A percentile compares a stretch with the other conserved stretches of the same genome.
phyloP scores from a whole-genome alignment of 2,329 filamentous ascomycete species.

The Aotearoamyces nothofagi region DNA sequence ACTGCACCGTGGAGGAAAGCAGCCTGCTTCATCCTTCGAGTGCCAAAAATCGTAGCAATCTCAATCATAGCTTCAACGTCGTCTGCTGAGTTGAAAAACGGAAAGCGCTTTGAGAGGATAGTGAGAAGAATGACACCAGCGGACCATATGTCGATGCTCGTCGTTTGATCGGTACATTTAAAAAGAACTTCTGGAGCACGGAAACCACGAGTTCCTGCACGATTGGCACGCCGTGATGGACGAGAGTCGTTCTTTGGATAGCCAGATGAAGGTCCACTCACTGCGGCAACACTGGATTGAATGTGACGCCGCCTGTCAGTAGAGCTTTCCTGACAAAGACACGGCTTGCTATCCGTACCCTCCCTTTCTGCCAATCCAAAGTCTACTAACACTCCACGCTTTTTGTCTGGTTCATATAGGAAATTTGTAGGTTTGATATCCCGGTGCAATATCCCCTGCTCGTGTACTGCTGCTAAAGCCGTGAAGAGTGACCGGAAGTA shows the following conservation, averaged over 20 bases:
- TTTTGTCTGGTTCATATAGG: conserved; percentile 68
- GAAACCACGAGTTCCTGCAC: conserved; percentile 89
- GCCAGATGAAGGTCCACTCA: conserved; percentile 37
- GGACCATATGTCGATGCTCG: conserved; percentile 93
- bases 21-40: conserved; percentile 66
- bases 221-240: conserved; percentile 78
- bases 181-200: conserved; percentile 91
- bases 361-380: conserved; percentile 90
- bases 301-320: conserved; percentile 45
- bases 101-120: conserved; percentile 79
- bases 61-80: conserved; percentile 97
- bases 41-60: conserved; percentile 88
- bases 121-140: conserved; percentile 96
- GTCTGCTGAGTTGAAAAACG: conserved; percentile 98
- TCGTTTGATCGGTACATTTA: conserved; percentile 91
- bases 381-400: conserved; percentile 87
- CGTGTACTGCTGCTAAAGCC: conserved; percentile 71
- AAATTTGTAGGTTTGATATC: conserved; percentile 99
- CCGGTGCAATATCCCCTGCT: conserved; percentile 72
- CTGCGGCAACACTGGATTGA: conserved; percentile 42
- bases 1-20: conserved; percentile 79
- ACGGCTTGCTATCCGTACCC: conserved; percentile 63
- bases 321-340: conserved; percentile 58
- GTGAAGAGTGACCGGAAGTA: conserved; percentile 84
- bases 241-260: conserved; percentile 86